Evolutionary conservation across 2,329 filamentous ascomycete species (phyloP).

Genomic region (Dothistroma septosporum): DNA sequence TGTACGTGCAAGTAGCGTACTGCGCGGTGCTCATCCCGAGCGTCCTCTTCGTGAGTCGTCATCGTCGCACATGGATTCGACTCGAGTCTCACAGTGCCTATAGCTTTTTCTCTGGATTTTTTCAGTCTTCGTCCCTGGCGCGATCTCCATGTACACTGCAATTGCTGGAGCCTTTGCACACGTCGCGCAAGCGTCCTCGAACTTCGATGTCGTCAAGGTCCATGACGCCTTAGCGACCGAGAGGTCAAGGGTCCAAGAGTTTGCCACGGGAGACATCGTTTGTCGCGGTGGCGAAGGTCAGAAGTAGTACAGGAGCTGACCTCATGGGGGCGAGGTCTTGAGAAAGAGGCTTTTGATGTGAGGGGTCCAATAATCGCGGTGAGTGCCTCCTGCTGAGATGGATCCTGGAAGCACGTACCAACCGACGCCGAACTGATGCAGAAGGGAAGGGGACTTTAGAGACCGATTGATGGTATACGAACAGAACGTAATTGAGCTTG

Average conservation of each 20-base stretch:
- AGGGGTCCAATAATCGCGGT: not conserved
- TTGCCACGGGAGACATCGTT: not conserved
- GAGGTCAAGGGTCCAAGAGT: not conserved
- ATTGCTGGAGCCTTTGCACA: not conserved
- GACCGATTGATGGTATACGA: not conserved
- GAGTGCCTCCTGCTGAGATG: not conserved
- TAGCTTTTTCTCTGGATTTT: not conserved
- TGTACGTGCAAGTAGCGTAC: not conserved
- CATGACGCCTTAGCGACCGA: not conserved
- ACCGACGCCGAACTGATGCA: too few species aligned
- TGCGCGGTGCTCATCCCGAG: not conserved
- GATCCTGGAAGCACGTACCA: not conserved
- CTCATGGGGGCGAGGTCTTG: not conserved
- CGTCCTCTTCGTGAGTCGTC: not conserved
- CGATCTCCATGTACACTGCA: not conserved
- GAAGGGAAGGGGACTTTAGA: too few species aligned
- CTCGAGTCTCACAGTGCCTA: not conserved
- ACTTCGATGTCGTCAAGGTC: not conserved
- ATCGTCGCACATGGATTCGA: not conserved
- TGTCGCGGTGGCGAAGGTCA: not conserved
- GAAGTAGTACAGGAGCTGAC: not conserved
- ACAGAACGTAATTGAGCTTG: not conserved
- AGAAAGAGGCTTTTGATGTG: not conserved
- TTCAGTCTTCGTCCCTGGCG: not conserved
- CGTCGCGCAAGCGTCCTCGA: not conserved